Base-by-base conservation (phyloP, 352 stramenopile species). In the Phytopythium litorale region DNA sequence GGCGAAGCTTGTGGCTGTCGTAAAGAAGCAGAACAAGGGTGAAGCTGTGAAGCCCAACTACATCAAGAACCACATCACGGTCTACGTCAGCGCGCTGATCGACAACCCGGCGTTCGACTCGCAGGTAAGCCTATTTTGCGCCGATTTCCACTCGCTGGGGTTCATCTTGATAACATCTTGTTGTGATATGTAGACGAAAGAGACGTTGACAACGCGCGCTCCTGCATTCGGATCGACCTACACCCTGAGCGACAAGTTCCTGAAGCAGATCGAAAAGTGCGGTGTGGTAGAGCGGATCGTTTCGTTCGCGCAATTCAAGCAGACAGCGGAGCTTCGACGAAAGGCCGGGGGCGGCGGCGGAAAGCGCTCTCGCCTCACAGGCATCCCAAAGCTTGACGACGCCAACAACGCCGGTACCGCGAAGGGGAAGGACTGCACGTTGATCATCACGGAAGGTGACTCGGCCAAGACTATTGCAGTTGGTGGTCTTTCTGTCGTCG, bases 361-460 rank as follows among this genome's bases (percentile, higher is more conserved):
- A 7, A 90, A 98, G 75, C 91, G 91, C 60, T 69, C 87, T 66
- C 85, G 89, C 66, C 67, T 98, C 1, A 89, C 81, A 0, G 91
- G 88, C 72, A 94, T 99, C 45, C 84, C 96, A 1, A 99, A 99
- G 71, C 80, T 99, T 4, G 97, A 99, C 62, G 97, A 99, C 71
- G 97, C 97, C 0, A 99, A 99, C 71, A 71, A 92, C 43, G 97
- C 97, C 33, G 97, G 97, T 37, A 94, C 79, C 16, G 84, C 93
- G 21, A 91, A 96, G 53, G 82, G 79, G 30, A 77, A 89, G 55
- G 66, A 98, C 32, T 99, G 97, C 68, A 99, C 97, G 4, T 70
- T 99, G n/a, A 99, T 99, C 64, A 72, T 99, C 19, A 99, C 97
- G 3, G 97, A 99, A 85, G 97, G 97, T 72, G 97, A 99, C 76